Base-by-base conservation (phyloP, 169 alveolate genomes). In the Plasmodium vinckei region DNA sequence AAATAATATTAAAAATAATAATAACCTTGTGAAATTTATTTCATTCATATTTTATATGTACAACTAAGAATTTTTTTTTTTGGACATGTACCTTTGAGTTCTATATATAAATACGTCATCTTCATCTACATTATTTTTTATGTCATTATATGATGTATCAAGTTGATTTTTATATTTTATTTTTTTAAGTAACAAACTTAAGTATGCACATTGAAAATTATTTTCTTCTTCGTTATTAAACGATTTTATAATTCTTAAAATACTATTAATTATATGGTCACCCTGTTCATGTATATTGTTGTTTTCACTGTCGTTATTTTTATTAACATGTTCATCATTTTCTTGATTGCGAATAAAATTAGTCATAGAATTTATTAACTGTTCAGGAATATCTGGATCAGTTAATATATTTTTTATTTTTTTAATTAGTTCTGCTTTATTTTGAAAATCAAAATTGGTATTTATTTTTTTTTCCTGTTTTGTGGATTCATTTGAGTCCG, bases 101-200 rank as follows among this genome's bases (percentile, higher is more conserved):
- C 72, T 82, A 72, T 82, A 82, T 82, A 82, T 82, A 59, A 54
- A 82, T 5, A 82, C 84, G 3, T 73, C 90, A 61, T 82, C 90
- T n/a, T 82, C 86, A 60, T 82, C 90, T n/a, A 82, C 73, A 56
- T 54, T 82, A 21, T 68, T 69, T 56, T 68, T 47, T 59, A 33
- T 12, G 57, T 82, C 84, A 12, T 21, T 9, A 59, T 82, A 82
- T 47, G 86, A 65, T 64, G 54, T 46, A 39, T 17, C 42, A 65
- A 67, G 59, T 25, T 42, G 47, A 9, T 68, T 67, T 69, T 82
- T 82, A 71, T 82, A 82, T 61, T 82, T 82, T 9, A 82, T 82
- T 82, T 82, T 82, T 67, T 82, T 82, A 27, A 82, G 84, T 82
- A 67, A 65, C 61, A 82, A 39, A 68, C 86, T 82, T 82, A 82